These are phyloP conservation scores for Trichocomaceae sp. DNA, from an alignment of 2,329 filamentous ascomycete species.

Conservation along the genomic window DNA sequence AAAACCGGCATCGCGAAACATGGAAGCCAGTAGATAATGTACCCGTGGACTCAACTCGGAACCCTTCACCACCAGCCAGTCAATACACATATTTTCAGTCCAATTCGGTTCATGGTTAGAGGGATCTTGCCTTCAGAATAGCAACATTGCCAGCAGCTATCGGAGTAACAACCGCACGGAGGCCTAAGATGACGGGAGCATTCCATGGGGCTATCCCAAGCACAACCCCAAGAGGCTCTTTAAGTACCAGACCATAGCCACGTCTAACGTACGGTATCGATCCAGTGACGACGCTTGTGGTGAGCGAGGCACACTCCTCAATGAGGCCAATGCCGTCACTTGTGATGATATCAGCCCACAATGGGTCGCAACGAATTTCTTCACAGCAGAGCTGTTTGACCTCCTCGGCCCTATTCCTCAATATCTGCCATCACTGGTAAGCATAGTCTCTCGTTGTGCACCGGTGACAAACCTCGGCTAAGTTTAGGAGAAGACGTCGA, in stretches of 20 bases:
- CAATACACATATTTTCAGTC: background rate
- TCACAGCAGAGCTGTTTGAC: background rate
- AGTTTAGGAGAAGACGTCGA: conserved; percentile 63
- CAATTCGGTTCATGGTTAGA: too few relatives aligned
- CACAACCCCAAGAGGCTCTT: conserved; percentile 70
- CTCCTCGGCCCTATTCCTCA: too few relatives aligned
- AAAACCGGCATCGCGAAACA: conserved; percentile 38
- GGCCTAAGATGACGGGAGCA: conserved; percentile 46
- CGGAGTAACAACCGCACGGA: conserved; percentile 51
- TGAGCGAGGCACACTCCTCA: conserved; percentile 25
- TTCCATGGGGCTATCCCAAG: conserved; percentile 74
- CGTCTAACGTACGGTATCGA: conserved; percentile 44
- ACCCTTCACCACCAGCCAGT: conserved; percentile 26
- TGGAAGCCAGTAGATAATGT: conserved; percentile 46
- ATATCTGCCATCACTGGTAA: too few relatives aligned
- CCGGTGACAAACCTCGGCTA: conserved; percentile 52
- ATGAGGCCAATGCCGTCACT: conserved; percentile 24
- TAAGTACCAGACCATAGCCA: conserved; percentile 57
- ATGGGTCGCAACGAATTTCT: conserved; percentile 6
- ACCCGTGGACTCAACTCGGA: conserved; percentile 60
- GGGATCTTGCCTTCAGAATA: conserved; percentile 52
- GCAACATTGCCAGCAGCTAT: conserved; percentile 66
- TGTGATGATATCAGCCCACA: conserved; percentile 45
- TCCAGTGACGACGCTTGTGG: conserved; percentile 46
- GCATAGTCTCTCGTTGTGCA: conserved; percentile 43